These are phyloP conservation scores for Arthroderma sp. DNA, from an alignment of 2,329 filamentous ascomycete species.

Conservation along the genomic window DNA sequence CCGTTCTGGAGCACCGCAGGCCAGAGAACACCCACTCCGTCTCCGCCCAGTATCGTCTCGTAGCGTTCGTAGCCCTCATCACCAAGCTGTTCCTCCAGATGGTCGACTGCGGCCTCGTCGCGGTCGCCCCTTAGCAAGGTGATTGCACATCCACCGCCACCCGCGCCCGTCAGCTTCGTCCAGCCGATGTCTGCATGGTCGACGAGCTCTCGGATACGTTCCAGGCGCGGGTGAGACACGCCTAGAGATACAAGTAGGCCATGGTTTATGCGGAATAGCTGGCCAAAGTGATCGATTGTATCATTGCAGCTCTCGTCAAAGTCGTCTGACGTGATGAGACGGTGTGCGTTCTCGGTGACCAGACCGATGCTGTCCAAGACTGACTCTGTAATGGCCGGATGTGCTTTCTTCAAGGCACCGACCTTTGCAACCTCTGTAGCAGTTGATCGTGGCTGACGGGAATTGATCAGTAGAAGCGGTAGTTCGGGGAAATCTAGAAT, in stretches of 20 bases:
- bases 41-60: conserved; percentile 78
- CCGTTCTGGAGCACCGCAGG: conserved; percentile 83
- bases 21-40: conserved; percentile 88
- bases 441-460: conserved; percentile 76
- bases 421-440: conserved; percentile 80
- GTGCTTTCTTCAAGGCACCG: conserved; percentile 53
- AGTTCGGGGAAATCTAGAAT: conserved; percentile 85
- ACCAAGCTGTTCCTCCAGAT: conserved; percentile 54
- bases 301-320: conserved; percentile 45
- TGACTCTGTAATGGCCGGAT: conserved; percentile 64
- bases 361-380: conserved; percentile 76
- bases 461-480: conserved; percentile 80
- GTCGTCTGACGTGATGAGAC: conserved; percentile 45
- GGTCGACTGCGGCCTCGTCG: conserved; percentile 43
- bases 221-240: conserved; percentile 85
- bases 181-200: conserved; percentile 84
- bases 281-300: conserved; percentile 62
- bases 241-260: conserved; percentile 81
- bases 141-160: conserved; percentile 91
- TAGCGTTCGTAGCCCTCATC: conserved; percentile 71
- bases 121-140: conserved; percentile 66
- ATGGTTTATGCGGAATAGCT: conserved; percentile 88
- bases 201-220: conserved; percentile 80
- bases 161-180: conserved; percentile 94
- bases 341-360: conserved; percentile 45